Conservation (phyloP, 1,284 basidiomycete genomes). For the Phaffia rhodozyma region DNA sequence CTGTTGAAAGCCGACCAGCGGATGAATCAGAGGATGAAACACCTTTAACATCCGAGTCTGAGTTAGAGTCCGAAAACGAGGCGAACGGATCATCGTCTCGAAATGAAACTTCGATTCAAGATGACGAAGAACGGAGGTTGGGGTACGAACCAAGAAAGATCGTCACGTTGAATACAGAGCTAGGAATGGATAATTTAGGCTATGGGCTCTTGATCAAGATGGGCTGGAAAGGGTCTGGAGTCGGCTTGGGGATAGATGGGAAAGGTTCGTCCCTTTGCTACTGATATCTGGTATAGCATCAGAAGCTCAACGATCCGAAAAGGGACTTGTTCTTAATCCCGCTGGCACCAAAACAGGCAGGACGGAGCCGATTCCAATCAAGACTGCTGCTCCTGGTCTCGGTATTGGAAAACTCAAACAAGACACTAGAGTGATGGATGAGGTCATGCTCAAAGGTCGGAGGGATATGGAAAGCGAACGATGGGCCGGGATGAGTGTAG, state of each 20-base stretch:
- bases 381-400: constrained; percentile 1
- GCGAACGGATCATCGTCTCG: too few species aligned
- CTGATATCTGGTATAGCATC: background rate
- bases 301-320: background rate
- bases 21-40: too few species aligned
- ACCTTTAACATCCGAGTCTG: too few species aligned
- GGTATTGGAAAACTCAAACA: constrained; percentile 13
- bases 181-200: background rate
- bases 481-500: background rate
- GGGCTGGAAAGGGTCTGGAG: constrained; percentile 10
- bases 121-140: too few species aligned
- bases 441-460: constrained; percentile 1
- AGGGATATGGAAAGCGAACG: constrained; percentile 10
- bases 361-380: constrained; percentile 9
- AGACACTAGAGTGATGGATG: constrained; percentile 3
- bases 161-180: constrained; percentile 4
- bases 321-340: background rate
- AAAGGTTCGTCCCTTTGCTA: background rate
- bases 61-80: too few species aligned
- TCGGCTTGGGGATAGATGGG: constrained; percentile 1
- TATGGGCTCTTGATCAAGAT: background rate
- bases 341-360: constrained; percentile 1
- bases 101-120: too few species aligned
- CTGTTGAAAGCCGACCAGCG: too few species aligned
- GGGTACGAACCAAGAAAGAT: too few species aligned